Evolutionary conservation across 2,329 filamentous ascomycete genomes (phyloP).

Genomic region (Emericellopsis cladophorae): DNA sequence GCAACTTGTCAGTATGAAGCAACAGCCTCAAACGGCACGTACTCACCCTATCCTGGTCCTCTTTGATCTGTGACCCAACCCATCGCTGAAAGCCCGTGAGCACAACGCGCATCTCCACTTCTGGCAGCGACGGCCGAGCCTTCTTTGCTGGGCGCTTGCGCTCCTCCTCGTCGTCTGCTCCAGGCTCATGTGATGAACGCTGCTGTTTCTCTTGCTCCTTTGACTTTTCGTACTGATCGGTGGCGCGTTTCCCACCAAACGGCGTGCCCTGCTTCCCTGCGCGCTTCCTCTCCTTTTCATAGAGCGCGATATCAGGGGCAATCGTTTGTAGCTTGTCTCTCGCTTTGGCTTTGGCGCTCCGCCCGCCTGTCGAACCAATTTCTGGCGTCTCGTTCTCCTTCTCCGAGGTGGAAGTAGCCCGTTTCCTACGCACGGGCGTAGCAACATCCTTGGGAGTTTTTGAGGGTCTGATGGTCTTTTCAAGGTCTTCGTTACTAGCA

Average conservation of each 20-base stretch:
- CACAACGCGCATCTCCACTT: conserved; percentile 62
- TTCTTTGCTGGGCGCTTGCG: conserved; percentile 46
- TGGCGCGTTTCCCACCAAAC: conserved; percentile 52
- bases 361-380: conserved; percentile 51
- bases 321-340: conserved; percentile 63
- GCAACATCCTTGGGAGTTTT: conserved; percentile 8
- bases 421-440: conserved; percentile 27
- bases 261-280: conserved; percentile 32
- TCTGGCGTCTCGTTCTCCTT: conserved; percentile 82
- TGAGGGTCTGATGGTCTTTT: conserved; percentile 1
- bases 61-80: conserved; percentile 59
- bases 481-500: conserved; percentile 18
- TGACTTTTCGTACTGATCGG: conserved; percentile 36
- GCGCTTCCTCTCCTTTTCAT: conserved; percentile 88
- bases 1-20: conserved; percentile 6
- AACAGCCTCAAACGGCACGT: not conserved
- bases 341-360: conserved; percentile 81
- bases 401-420: conserved; percentile 31
- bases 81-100: conserved; percentile 78
- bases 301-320: conserved; percentile 76
- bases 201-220: conserved; percentile 32
- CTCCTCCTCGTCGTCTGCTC: conserved; percentile 30
- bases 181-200: conserved; percentile 23
- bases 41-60: conserved; percentile 70
- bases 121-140: conserved; percentile 43